Conservation (phyloP, 2,329 filamentous ascomycete species). For the Neurospora crassa region DNA sequence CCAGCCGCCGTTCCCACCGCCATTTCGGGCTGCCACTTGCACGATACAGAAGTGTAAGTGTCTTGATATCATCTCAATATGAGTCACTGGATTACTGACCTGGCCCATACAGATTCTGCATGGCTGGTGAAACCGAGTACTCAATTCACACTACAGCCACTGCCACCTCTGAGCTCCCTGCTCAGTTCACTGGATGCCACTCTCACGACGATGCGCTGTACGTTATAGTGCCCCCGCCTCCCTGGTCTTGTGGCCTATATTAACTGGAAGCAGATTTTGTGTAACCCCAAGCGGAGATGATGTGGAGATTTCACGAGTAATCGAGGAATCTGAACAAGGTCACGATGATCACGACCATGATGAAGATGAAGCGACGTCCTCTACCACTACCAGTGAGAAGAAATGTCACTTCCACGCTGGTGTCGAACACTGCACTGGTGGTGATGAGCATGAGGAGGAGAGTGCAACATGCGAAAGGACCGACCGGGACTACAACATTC, state of each 20-base stretch:
- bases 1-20: slow-evolving; percentile 26
- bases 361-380: background rate
- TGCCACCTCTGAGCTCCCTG: slow-evolving; percentile 44
- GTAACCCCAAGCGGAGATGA: slow-evolving; percentile 9
- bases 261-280: slow-evolving; percentile 3
- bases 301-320: slow-evolving; percentile 8
- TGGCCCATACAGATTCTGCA: slow-evolving; percentile 30
- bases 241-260: slow-evolving; percentile 4
- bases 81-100: background rate
- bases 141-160: slow-evolving; percentile 38
- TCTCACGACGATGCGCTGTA: slow-evolving; percentile 48
- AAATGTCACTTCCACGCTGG: slow-evolving; percentile 68
- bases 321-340: slow-evolving; percentile 6
- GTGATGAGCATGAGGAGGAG: slow-evolving; percentile 30
- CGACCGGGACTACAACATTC: slow-evolving; percentile 53
- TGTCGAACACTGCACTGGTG: slow-evolving; percentile 56
- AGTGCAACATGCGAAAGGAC: slow-evolving; percentile 34
- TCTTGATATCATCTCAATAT: background rate
- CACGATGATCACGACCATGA: slow-evolving; percentile 5
- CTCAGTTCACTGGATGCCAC: slow-evolving; percentile 57
- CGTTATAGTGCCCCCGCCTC: slow-evolving; percentile 15
- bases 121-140: slow-evolving; percentile 34
- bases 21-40: slow-evolving; percentile 40
- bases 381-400: slow-evolving; percentile 22
- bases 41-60: slow-evolving; percentile 31